Percentiles rank a stretch among this genome's conserved stretches.
These are phyloP conservation scores for Colletotrichum siamense DNA, from an alignment of 2,329 filamentous ascomycete species.

Conservation along the genomic window DNA sequence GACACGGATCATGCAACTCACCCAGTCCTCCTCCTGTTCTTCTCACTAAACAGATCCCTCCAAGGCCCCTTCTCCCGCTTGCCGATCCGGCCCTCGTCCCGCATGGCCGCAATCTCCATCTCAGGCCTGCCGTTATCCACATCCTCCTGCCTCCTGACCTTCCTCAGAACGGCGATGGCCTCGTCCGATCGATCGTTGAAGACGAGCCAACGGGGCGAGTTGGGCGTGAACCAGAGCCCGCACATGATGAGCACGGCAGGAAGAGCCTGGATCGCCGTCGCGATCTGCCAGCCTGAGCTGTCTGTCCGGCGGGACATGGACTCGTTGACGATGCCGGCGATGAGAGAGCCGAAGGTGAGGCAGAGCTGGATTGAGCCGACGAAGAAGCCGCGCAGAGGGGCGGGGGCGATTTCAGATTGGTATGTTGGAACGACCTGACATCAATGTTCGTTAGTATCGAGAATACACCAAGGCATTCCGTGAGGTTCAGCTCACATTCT, in stretches of 20 bases:
- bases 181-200: neutral
- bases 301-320: constrained; percentile 15
- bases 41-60: neutral
- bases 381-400: constrained; percentile 1
- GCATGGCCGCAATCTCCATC: neutral
- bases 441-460: neutral
- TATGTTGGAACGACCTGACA: neutral
- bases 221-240: neutral
- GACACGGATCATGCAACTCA: neutral
- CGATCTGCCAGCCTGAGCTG: constrained; percentile 23
- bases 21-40: neutral
- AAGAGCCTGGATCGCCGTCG: constrained; percentile 17
- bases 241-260: constrained; percentile 12
- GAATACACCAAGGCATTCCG: too few relatives aligned
- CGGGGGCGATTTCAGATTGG: neutral
- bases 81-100: neutral
- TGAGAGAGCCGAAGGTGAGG: constrained; percentile 22
- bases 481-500: neutral
- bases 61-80: neutral
- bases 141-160: neutral
- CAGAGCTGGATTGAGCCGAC: constrained; percentile 23
- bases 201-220: neutral
- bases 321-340: constrained; percentile 26
- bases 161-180: neutral
- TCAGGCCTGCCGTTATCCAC: neutral